Evolutionary conservation across 192 early-diverging fungal genomes (phyloP).

Genomic region (Mortierella hygrophila): DNA sequence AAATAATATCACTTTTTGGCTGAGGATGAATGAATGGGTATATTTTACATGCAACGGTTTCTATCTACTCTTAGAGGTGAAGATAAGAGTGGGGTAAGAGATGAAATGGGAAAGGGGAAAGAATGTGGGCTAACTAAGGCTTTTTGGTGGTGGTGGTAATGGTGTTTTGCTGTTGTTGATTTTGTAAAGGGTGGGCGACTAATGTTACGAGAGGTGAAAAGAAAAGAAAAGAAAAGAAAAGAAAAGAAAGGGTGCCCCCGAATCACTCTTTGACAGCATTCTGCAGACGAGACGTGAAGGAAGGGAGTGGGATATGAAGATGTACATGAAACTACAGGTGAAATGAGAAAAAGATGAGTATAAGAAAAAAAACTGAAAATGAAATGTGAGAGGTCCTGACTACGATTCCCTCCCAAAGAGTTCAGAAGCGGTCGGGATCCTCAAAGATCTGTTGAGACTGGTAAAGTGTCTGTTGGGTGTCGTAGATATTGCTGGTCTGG

Average conservation of each 20-base stretch:
- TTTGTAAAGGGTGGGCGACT: not conserved
- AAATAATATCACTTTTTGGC: not conserved
- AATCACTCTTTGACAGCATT: not conserved
- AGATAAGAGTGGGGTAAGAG: too few species aligned
- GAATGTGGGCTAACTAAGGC: too few species aligned
- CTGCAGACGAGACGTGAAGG: not conserved
- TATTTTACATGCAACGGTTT: not conserved
- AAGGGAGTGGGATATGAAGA: not conserved
- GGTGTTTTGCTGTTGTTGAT: not conserved
- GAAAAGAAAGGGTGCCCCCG: not conserved
- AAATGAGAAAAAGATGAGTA: not conserved
- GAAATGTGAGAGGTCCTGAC: not conserved
- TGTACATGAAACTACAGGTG: conserved; percentile 2
- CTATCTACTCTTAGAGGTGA: not conserved
- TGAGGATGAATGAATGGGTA: not conserved
- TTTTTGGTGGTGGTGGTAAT: not conserved
- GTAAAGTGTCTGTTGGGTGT: conserved; percentile 32
- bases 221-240: not conserved
- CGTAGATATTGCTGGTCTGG: conserved; percentile 57
- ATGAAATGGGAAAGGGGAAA: not conserved
- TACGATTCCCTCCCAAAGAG: not conserved
- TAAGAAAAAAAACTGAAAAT: conserved; percentile 7
- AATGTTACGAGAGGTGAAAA: not conserved
- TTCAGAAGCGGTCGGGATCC: conserved; percentile 51
- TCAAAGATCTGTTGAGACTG: conserved; percentile 48